These are phyloP conservation scores for Chionographis japonica DNA, from an alignment of 106 monocot species.

Conservation along the genomic window DNA sequence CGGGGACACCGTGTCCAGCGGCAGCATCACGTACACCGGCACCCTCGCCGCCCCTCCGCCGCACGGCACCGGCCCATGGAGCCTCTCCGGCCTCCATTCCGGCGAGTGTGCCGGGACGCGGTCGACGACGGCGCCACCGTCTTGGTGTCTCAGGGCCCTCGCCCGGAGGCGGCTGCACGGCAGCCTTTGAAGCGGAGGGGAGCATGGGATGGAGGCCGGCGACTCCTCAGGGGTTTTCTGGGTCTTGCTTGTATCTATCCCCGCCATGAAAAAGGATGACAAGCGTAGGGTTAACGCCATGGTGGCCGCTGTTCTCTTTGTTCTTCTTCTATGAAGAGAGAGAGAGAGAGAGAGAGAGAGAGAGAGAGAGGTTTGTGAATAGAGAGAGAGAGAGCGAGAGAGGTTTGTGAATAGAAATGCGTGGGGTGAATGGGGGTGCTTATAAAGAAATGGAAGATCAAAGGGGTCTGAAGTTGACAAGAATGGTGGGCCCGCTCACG, in stretches of 20 bases:
- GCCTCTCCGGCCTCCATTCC: background rate
- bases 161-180: background rate
- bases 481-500: too few relatives aligned
- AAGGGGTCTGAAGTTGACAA: too few relatives aligned
- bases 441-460: too few relatives aligned
- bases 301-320: background rate
- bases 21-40: conserved; percentile 80
- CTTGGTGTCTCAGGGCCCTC: background rate
- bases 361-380: too few relatives aligned
- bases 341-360: background rate
- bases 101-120: background rate
- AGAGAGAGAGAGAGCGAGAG: background rate
- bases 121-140: background rate
- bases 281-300: conserved; percentile 38
- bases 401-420: too few relatives aligned
- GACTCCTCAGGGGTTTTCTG: conserved; percentile 4
- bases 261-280: conserved; percentile 14
- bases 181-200: background rate
- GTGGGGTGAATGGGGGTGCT: too few relatives aligned
- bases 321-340: background rate
- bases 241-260: conserved; percentile 8
- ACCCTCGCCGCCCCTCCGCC: conserved; percentile 15
- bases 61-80: background rate
- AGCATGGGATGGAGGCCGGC: background rate
- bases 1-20: conserved; percentile 57